These are phyloP conservation scores for Russula virescens DNA, from an alignment of 768 basidiomycete genomes.

Conservation along the genomic window DNA sequence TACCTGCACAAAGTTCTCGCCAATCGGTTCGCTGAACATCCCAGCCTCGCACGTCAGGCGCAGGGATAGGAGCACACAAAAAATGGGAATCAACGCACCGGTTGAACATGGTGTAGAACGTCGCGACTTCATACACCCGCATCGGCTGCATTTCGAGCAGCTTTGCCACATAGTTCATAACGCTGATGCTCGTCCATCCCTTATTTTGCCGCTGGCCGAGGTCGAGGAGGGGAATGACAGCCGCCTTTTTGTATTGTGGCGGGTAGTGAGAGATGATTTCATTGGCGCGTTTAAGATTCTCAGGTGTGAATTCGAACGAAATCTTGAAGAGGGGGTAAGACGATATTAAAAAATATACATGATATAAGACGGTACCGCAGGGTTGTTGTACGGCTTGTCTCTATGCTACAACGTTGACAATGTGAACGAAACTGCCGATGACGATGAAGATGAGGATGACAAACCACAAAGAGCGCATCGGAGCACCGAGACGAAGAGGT, in stretches of 20 bases:
- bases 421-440: conserved; percentile 19
- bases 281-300: conserved; percentile 79
- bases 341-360: neutral
- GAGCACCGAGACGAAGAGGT: conserved; percentile 49
- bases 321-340: conserved; percentile 47
- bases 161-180: conserved; percentile 98
- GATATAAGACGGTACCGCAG: conserved; percentile 48
- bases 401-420: conserved; percentile 61
- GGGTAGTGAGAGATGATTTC: conserved; percentile 94
- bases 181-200: conserved; percentile 96
- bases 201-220: conserved; percentile 97
- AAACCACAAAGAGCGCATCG: conserved; percentile 82
- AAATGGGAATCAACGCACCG: conserved; percentile 47
- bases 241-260: conserved; percentile 97
- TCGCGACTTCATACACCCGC: conserved; percentile 99
- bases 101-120: conserved; percentile 99
- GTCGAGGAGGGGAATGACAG: conserved; percentile 93
- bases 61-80: neutral
- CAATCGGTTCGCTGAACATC: conserved; percentile 76
- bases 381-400: conserved; percentile 91
- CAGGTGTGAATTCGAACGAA: conserved; percentile 76
- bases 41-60: neutral
- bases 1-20: conserved; percentile 90
- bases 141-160: conserved; percentile 92
- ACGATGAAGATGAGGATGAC: conserved; percentile 33